Conservation (phyloP, 345 rosid genomes). For the Eucalyptus sp. region DNA sequence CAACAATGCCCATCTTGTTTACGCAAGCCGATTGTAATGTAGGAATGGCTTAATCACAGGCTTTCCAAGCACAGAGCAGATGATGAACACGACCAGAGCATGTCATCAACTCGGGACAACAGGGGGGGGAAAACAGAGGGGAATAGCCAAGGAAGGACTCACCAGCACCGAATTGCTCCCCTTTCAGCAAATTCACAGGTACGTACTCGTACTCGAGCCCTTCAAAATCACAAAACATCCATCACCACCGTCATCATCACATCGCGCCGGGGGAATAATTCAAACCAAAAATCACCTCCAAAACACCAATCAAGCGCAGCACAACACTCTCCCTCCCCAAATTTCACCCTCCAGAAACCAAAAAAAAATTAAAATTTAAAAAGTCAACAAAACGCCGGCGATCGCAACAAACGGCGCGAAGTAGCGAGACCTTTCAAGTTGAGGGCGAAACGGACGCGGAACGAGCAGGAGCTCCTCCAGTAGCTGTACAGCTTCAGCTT, state of each 20-base stretch:
- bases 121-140: background rate
- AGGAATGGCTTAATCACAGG: background rate
- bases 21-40: background rate
- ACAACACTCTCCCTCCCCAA: background rate
- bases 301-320: background rate
- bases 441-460: constrained; percentile 72
- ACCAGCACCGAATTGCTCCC: constrained; percentile 67
- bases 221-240: background rate
- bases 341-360: background rate
- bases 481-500: constrained; percentile 46
- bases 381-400: background rate
- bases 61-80: background rate
- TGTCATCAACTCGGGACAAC: background rate
- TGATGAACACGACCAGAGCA: background rate
- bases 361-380: background rate
- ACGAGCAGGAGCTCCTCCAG: constrained; percentile 74
- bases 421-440: constrained; percentile 43
- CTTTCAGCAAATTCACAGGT: constrained; percentile 41
- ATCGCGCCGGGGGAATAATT: background rate
- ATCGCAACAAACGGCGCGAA: background rate
- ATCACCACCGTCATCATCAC: background rate
- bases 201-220: constrained; percentile 60
- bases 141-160: background rate
- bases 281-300: background rate
- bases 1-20: background rate